Evolutionary conservation across 345 rosid genomes (phyloP), one percentile per base, ranked within the genome.

Genomic region (Brassica carinata): DNA sequence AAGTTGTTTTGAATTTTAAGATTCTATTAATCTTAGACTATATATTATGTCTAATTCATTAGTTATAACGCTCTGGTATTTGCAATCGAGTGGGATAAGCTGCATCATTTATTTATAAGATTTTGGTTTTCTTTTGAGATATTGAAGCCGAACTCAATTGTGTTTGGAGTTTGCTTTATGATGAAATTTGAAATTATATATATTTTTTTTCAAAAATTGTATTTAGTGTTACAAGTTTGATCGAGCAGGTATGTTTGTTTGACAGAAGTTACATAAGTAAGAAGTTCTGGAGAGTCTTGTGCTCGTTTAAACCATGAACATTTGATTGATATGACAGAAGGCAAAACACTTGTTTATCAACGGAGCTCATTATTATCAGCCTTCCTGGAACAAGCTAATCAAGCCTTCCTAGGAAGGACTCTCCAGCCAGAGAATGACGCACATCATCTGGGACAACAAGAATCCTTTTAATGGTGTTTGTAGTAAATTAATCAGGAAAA

Each of bases 381-480:
- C 81, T 77, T 48, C 75, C 75, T 0, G 69, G 81, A 11, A 53
- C 64, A 70, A 77, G 31, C 70, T 69, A 61, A 19, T 69, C 51
- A 8, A 77, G 1, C 36, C 38, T 36, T 18, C 57, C n/a, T 0
- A 71, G 65, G 64, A 77, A 70, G 64, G 75, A 77, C 71, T 63
- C 65, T 0, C 17, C 71, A 14, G 2, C 65, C 1, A 77, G 14
- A 18, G 36, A 8, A 51, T 51, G 34, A 1, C 6, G 40, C n/a
- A 71, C 70, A 48, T 77, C 70, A 77, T 77, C 76, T 63, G 33
- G 76, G 64, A 77, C 71, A 62, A 77, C 53, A 45, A 77, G 70
- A 48, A 59, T 59, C 43, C 61, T 77, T 73, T 27, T 61, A 3
- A 61, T 62, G 36, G 15, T 63, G 3, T 3, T 11, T 27, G 18